Percentiles rank a stretch among this genome's conserved stretches.
Evolutionary conservation across 2,329 filamentous ascomycete genomes (phyloP).

Genomic region (Phoma sp.): DNA sequence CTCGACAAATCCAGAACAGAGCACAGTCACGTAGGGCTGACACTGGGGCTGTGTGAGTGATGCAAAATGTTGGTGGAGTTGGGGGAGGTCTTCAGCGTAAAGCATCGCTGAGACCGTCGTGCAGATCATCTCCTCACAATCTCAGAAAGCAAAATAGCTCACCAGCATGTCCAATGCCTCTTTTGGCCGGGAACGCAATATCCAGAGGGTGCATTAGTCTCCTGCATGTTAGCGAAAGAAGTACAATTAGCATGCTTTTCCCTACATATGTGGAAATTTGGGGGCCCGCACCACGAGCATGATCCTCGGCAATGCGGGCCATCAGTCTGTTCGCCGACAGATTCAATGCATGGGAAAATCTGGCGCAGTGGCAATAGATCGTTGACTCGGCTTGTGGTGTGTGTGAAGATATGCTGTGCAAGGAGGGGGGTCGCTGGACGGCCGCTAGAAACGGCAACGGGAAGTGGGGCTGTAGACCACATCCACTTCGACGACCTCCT

Average conservation of each 20-base stretch:
- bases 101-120: constrained; percentile 1
- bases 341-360: not conserved
- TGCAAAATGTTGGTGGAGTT: not conserved
- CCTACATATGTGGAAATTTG: constrained; percentile 9
- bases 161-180: constrained; percentile 18
- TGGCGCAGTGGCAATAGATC: not conserved
- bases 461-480: constrained; percentile 8
- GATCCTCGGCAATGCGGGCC: constrained; percentile 5
- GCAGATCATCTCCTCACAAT: constrained; percentile 7
- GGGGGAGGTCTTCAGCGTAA: not conserved
- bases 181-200: constrained; percentile 1
- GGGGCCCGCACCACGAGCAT: constrained; percentile 1
- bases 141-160: constrained; percentile 9
- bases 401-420: not conserved
- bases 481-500: not conserved
- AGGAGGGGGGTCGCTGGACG: not conserved
- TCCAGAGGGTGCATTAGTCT: constrained; percentile 20
- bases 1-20: not conserved
- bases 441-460: constrained; percentile 14
- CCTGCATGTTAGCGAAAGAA: constrained; percentile 32
- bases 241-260: constrained; percentile 30
- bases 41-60: not conserved
- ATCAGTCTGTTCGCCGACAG: constrained; percentile 8
- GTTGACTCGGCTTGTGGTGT: not conserved
- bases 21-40: not conserved